Percentiles rank a stretch among this genome's conserved stretches.
Conservation (phyloP, 805 yeast genomes). For the Schizosaccharomyces japonicus region DNA sequence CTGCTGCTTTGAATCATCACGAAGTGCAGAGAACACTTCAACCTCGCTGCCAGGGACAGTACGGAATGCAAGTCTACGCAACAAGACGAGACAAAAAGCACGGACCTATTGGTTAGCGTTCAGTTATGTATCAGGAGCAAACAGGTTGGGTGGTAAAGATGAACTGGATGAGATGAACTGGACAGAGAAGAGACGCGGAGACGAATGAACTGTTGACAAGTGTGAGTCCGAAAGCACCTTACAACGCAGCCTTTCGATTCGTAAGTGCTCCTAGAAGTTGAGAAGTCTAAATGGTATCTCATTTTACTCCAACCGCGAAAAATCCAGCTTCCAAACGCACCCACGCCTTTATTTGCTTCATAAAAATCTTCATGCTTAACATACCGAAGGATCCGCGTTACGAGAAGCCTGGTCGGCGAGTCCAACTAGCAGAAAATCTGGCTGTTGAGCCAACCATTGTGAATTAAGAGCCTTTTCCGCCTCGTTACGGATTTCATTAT, state of each 20-base stretch:
- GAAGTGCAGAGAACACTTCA: conserved; percentile 46
- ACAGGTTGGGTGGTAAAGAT: too few relatives aligned
- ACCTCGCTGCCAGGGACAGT: conserved; percentile 26
- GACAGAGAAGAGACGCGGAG: not conserved
- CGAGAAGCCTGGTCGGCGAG: conserved; percentile 50
- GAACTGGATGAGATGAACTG: not conserved
- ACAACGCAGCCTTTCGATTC: too few relatives aligned
- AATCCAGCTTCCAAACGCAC: too few relatives aligned
- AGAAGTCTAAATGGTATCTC: too few relatives aligned
- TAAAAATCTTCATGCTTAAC: conserved; percentile 6
- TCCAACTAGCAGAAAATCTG: conserved; percentile 48
- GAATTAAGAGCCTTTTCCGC: conserved; percentile 55
- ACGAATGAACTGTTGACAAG: too few relatives aligned
- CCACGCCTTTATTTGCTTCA: too few relatives aligned
- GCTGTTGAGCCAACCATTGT: conserved; percentile 55
- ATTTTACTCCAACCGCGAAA: too few relatives aligned
- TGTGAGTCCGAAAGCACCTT: too few relatives aligned
- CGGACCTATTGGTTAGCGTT: conserved; percentile 12
- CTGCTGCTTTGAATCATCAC: conserved; percentile 34
- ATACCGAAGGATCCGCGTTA: not conserved
- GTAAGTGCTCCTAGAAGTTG: too few relatives aligned
- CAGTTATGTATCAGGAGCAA: too few relatives aligned
- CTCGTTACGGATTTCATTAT: conserved; percentile 44
- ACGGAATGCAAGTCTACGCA: conserved; percentile 50
- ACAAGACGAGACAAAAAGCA: conserved; percentile 66